Evolutionary conservation across 257 asterid genomes (phyloP), one percentile per base, ranked within the genome.

Genomic region (Scutellaria galericulata): DNA sequence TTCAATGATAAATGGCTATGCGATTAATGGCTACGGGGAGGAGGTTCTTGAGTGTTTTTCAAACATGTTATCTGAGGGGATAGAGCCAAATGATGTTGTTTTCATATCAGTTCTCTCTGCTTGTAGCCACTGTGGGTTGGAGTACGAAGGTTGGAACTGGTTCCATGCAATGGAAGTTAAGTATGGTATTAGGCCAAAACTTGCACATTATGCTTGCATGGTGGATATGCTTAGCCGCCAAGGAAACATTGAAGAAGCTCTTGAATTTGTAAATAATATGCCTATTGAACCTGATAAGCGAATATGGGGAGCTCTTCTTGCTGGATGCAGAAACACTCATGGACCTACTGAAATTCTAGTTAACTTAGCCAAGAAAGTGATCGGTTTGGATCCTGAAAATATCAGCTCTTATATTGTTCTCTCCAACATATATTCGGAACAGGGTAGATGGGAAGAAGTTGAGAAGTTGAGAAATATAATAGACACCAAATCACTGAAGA

Each of bases 191-290:
- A 66, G 81, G 59, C 97, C 91, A 53, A 82, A 82, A 40, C 85
- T 88, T 70, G 89, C 91, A 35, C 97, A 90, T 65, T 88, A 88
- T 84, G 96, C 96, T 20, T 92, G 94, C 80, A 88, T 92, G 91
- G 97, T 88, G 74, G 98, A 90, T 78, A 80, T 92, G 92, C 96
- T 92, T 63, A 90, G 96, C 71, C 92, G 96, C 51, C 92, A 81
- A 78, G 97, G 98, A 59, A 86, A 84, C 68, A 44, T 90, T 9
- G 91, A 90, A 62, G 92, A 83, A 78, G 98, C 98, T 77, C 82
- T 90, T 53, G 89, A 85, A 73, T 85, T 90, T 50, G 96, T 84
- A 74, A 80, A 86, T 20, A 81, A 79, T 64, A 88, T 92, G 97
- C 91, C 89, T 1, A 51, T 92, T 27, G 77, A 79, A 62, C 91